Evolutionary conservation across 345 rosid species (phyloP).

Genomic region (Brassica rapa): DNA sequence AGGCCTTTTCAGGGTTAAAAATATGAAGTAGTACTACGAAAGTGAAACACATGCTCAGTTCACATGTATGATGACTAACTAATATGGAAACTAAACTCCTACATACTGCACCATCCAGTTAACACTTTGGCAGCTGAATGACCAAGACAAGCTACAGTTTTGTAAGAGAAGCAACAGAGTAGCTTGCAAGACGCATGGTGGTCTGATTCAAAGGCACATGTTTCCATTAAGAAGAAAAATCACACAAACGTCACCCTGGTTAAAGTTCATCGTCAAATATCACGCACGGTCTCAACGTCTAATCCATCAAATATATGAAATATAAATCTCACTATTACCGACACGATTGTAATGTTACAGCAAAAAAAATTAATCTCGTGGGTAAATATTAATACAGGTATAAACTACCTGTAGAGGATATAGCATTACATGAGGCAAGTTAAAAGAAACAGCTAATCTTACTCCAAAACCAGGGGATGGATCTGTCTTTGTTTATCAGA

Average conservation of each 20-base stretch:
- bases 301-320: not conserved
- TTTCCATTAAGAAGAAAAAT: conserved; percentile 3
- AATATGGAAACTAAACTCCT: conserved; percentile 1
- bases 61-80: not conserved
- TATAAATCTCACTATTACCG: no score
- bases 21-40: not conserved
- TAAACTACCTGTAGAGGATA: not conserved
- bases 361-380: no score
- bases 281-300: conserved; percentile 81
- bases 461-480: not conserved
- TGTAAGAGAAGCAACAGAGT: not conserved
- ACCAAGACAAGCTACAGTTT: not conserved
- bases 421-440: not conserved
- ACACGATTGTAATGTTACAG: not conserved
- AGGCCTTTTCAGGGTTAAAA: conserved; percentile 47
- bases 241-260: conserved; percentile 61
- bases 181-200: not conserved
- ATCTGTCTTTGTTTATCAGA: conserved; percentile 11
- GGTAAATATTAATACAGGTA: no score
- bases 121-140: not conserved
- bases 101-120: not conserved
- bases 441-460: not conserved
- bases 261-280: conserved; percentile 97
- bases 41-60: not conserved
- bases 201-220: no score